phyloP scores from a whole-genome alignment of 2,329 filamentous ascomycete genomes.

The Colletotrichum simmondsii region DNA sequence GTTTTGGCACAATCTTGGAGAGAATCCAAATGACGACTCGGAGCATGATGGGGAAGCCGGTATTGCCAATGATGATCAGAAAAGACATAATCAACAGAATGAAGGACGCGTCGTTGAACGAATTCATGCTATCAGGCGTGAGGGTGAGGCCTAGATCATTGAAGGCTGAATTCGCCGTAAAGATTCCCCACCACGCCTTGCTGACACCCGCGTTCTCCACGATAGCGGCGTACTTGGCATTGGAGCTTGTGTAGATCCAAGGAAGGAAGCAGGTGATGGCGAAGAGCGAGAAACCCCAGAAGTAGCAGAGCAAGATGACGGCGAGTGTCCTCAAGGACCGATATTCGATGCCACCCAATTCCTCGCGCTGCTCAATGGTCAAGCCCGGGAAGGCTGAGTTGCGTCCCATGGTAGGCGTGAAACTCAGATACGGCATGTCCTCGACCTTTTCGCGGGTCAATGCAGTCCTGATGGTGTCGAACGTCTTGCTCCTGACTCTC shows the following conservation, averaged over 20 bases:
- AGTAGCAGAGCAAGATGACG: slow-evolving; percentile 82
- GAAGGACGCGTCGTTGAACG: slow-evolving; percentile 82
- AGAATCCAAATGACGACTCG: slow-evolving; percentile 90
- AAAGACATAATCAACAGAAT: slow-evolving; percentile 83
- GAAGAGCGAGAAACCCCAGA: slow-evolving; percentile 83
- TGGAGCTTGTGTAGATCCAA: slow-evolving; percentile 75
- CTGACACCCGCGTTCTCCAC: slow-evolving; percentile 72
- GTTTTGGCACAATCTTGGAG: slow-evolving; percentile 73
- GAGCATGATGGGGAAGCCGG: slow-evolving; percentile 93
- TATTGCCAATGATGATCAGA: slow-evolving; percentile 94
- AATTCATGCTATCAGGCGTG: slow-evolving; percentile 93
- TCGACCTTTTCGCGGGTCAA: slow-evolving; percentile 64
- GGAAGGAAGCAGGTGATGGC: slow-evolving; percentile 79
- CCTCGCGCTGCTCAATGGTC: slow-evolving; percentile 90
- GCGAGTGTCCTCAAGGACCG: slow-evolving; percentile 89
- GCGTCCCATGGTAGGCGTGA: slow-evolving; percentile 89
- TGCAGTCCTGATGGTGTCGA: slow-evolving; percentile 68
- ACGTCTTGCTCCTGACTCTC: slow-evolving; percentile 58
- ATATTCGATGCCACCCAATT: slow-evolving; percentile 96
- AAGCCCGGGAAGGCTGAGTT: slow-evolving; percentile 94
- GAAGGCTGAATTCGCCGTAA: slow-evolving; percentile 87
- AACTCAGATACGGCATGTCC: slow-evolving; percentile 90
- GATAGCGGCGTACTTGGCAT: slow-evolving; percentile 69
- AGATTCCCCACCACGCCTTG: slow-evolving; percentile 91
- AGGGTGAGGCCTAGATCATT: slow-evolving; percentile 95